Evolutionary conservation across 441 rosid genomes (phyloP).

Genomic region (Adansonia grandidieri): DNA sequence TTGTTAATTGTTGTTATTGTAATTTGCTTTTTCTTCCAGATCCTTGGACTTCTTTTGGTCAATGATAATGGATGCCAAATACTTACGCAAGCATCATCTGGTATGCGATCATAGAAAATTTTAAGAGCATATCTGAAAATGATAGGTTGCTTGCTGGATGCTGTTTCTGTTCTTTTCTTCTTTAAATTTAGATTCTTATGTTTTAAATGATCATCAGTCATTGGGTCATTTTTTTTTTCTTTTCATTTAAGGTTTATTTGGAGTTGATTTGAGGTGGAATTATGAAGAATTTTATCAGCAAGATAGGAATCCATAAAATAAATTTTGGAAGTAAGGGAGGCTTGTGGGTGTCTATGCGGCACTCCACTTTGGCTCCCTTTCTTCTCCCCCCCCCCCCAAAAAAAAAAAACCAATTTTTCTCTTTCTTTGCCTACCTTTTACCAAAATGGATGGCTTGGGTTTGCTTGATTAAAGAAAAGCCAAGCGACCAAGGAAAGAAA

Average conservation of each 20-base stretch:
- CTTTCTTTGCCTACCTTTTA: not conserved
- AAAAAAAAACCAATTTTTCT: not conserved
- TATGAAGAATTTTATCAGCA: not conserved
- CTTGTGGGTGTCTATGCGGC: not conserved
- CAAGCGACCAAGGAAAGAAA: not conserved
- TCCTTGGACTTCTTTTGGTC: constrained; percentile 93
- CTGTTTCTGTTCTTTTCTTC: not conserved
- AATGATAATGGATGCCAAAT: constrained; percentile 93
- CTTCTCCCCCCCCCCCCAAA: not conserved
- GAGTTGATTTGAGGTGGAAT: not conserved
- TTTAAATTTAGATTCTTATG: not conserved
- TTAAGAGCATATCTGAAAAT: constrained; percentile 26
- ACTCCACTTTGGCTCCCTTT: constrained; percentile 1
- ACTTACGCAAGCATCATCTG: constrained; percentile 93
- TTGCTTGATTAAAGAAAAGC: constrained; percentile 3
- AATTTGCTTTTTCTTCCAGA: constrained; percentile 49
- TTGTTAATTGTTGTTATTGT: not conserved
- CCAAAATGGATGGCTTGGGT: not conserved
- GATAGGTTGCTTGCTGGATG: constrained; percentile 26
- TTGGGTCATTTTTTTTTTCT: not conserved
- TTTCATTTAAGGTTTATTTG: constrained; percentile 12
- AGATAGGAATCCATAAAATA: not conserved
- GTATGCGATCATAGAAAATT: constrained; percentile 54
- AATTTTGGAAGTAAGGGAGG: not conserved
- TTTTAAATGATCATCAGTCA: constrained; percentile 10